Percentiles rank a stretch among this genome's conserved stretches.
Evolutionary conservation across 345 rosid genomes (phyloP).

Genomic region (Aegle marmelos): DNA sequence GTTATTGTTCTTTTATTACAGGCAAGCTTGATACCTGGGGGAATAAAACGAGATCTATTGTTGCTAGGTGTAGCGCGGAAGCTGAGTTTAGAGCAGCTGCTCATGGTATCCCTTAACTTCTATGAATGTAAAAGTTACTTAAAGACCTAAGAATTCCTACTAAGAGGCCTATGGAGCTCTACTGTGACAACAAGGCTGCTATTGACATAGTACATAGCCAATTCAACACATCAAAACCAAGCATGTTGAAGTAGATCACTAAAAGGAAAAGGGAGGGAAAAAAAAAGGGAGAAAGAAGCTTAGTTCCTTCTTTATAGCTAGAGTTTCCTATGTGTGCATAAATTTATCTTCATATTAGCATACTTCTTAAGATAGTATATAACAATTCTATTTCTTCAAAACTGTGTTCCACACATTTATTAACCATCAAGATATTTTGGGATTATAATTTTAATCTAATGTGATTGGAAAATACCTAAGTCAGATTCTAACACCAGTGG

Average conservation of each 20-base stretch:
- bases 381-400: no score
- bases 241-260: background rate
- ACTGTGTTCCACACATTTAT: background rate
- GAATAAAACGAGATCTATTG: background rate
- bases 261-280: no score
- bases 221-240: background rate
- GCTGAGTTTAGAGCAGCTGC: background rate
- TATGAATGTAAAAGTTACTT: no score
- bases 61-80: background rate
- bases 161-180: background rate
- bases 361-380: no score
- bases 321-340: no score
- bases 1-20: background rate
- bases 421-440: background rate
- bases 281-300: no score
- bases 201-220: background rate
- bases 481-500: background rate
- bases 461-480: background rate
- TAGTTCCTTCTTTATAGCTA: no score
- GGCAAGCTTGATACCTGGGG: background rate
- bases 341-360: no score
- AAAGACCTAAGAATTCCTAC: background rate
- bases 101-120: background rate
- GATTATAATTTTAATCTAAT: background rate
- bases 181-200: background rate